Evolutionary conservation across 139 green algal species (phyloP).

Genomic region (Closterium sp.): DNA sequence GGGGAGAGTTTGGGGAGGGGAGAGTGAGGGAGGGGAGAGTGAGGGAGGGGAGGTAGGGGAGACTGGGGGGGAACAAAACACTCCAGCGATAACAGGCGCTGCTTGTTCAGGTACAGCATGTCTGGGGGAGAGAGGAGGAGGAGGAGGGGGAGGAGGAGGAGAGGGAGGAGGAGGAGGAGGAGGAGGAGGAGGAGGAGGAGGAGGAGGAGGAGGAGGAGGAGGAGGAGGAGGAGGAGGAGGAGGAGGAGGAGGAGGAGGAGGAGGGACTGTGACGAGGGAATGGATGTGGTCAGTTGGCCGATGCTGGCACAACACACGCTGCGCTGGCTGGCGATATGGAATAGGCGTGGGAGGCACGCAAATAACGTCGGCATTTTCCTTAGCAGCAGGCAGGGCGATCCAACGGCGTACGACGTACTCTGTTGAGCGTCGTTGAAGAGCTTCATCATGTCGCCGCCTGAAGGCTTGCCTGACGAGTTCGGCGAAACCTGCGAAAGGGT

Average conservation of each 20-base stretch:
- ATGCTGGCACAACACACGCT: not conserved
- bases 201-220: not conserved
- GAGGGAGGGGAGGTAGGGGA: not conserved
- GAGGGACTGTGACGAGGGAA: not conserved
- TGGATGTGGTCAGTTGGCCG: not conserved
- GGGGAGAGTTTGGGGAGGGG: no score
- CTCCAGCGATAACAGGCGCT: not conserved
- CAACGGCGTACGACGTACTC: slow-evolving; percentile 5
- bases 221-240: not conserved
- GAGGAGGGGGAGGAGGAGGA: not conserved
- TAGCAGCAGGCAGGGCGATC: not conserved
- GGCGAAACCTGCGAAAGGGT: not conserved
- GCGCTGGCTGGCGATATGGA: not conserved
- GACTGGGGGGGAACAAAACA: not conserved
- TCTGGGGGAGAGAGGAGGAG: not conserved
- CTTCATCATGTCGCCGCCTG: slow-evolving; percentile 45
- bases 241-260: not conserved
- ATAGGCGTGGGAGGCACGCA: not conserved
- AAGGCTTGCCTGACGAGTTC: not conserved
- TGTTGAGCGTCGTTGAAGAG: slow-evolving; percentile 45
- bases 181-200: not conserved
- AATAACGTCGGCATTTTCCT: not conserved
- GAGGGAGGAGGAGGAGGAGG: no score
- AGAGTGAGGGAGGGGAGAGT: not conserved
- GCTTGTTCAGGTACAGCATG: slow-evolving; percentile 15